Evolutionary conservation across 805 yeast genomes (phyloP).

Genomic region (Priceomyces castillae): DNA sequence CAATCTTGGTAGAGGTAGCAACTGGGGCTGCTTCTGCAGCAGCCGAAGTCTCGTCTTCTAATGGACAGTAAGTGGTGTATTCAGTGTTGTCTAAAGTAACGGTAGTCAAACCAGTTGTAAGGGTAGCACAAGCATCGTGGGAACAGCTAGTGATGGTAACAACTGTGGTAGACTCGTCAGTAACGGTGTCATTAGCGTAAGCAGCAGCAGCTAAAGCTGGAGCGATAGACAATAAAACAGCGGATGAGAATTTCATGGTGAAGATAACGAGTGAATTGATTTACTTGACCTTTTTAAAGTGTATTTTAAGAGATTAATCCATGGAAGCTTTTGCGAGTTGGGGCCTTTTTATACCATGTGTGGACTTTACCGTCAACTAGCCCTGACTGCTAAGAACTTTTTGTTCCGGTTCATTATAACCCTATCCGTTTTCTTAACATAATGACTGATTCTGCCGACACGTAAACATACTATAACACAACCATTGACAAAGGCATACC

Average conservation of each 20-base stretch:
- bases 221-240: conserved; percentile 22
- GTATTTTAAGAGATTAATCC: too few species aligned
- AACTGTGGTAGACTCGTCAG: conserved; percentile 28
- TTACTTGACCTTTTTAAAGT: neutral
- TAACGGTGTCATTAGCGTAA: conserved; percentile 28
- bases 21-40: conserved; percentile 14
- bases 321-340: neutral
- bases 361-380: neutral
- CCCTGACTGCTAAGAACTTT: neutral
- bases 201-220: conserved; percentile 28
- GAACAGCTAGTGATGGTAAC: conserved; percentile 38
- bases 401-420: neutral
- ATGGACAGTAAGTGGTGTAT: conserved; percentile 39
- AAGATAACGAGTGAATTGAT: conserved; percentile 19
- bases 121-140: conserved; percentile 28
- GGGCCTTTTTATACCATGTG: neutral
- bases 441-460: neutral
- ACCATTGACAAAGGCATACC: neutral
- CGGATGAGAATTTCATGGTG: conserved; percentile 36
- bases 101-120: conserved; percentile 38
- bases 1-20: conserved; percentile 26
- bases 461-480: neutral
- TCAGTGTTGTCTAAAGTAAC: conserved; percentile 24
- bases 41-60: conserved; percentile 15
- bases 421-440: neutral